Evolutionary conservation across 352 stramenopile genomes (phyloP).

Genomic region (Globisporangium viniferum): DNA sequence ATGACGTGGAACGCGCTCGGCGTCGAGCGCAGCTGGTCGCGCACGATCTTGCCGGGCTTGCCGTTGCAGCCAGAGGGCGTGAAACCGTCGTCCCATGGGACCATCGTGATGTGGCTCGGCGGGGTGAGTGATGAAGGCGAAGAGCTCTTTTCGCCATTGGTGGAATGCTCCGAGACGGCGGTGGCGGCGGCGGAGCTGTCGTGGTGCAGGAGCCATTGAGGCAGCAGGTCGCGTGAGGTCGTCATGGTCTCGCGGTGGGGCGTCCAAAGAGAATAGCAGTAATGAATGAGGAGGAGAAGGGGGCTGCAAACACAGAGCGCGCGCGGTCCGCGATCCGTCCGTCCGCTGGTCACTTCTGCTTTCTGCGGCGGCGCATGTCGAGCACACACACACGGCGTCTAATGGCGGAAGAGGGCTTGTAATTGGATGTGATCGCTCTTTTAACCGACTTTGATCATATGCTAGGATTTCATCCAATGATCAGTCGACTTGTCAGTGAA

Average conservation of each 20-base stretch:
- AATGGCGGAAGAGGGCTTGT: background rate
- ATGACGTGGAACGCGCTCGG: conserved; percentile 31
- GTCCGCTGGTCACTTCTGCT: background rate
- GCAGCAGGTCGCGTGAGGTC: conserved; percentile 7
- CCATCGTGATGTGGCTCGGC: conserved; percentile 17
- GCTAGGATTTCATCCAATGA: background rate
- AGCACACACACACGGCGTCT: background rate
- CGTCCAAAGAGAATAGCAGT: background rate
- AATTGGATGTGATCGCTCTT: background rate
- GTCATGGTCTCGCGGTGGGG: background rate
- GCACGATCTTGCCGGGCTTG: conserved; percentile 41
- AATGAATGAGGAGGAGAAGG: background rate
- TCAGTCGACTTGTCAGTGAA: background rate
- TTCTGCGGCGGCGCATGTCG: background rate
- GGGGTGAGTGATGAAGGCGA: background rate
- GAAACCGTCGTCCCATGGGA: conserved; percentile 57
- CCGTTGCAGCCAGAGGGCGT: conserved; percentile 47
- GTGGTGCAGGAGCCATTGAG: conserved; percentile 14
- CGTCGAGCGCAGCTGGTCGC: conserved; percentile 37
- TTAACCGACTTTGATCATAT: background rate
- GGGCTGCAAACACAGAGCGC: no score
- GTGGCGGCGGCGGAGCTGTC: background rate
- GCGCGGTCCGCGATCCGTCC: background rate
- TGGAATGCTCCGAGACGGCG: background rate
- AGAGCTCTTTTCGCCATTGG: conserved; percentile 2